Conservation (phyloP, 2,329 filamentous ascomycete species). For the Coniochaeta sp. region DNA sequence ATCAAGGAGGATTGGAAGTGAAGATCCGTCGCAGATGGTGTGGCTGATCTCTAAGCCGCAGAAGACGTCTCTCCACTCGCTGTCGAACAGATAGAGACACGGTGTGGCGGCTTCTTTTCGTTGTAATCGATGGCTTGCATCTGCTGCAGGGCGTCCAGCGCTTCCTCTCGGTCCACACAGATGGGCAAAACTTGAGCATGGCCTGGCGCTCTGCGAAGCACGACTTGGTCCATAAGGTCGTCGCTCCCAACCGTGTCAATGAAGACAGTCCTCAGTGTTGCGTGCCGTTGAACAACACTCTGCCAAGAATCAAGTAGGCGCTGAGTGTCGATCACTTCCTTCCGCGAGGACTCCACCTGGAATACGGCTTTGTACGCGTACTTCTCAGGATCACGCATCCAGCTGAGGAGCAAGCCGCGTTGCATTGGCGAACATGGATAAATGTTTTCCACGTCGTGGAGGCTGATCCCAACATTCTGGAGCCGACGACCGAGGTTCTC, state of each 20-base stretch:
- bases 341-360: slow-evolving; percentile 7
- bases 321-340: slow-evolving; percentile 4
- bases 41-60: slow-evolving; percentile 27
- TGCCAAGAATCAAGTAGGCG: slow-evolving; percentile 15
- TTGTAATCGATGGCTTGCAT: slow-evolving; percentile 10
- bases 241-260: slow-evolving; percentile 19
- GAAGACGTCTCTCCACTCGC: slow-evolving; percentile 7
- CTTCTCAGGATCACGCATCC: slow-evolving; percentile 15
- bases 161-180: slow-evolving; percentile 5
- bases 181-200: slow-evolving; percentile 6
- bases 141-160: slow-evolving; percentile 1
- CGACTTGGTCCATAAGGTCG: slow-evolving; percentile 22
- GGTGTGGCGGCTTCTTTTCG: slow-evolving; percentile 13
- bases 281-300: slow-evolving; percentile 19
- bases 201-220: slow-evolving; percentile 13
- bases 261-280: slow-evolving; percentile 24
- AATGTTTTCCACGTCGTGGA: slow-evolving; percentile 22
- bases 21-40: slow-evolving; percentile 23
- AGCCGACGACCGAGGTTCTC: slow-evolving; percentile 16
- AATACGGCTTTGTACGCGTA: slow-evolving; percentile 17
- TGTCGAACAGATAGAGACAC: slow-evolving; percentile 10
- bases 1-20: slow-evolving; percentile 18
- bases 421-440: slow-evolving; percentile 32
- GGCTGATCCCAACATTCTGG: slow-evolving; percentile 9
- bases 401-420: slow-evolving; percentile 27